Evolutionary conservation across 371 early-diverging fungal species (phyloP), one percentile per base, ranked within the genome.

Genomic region (Syncephalis fuscata): DNA sequence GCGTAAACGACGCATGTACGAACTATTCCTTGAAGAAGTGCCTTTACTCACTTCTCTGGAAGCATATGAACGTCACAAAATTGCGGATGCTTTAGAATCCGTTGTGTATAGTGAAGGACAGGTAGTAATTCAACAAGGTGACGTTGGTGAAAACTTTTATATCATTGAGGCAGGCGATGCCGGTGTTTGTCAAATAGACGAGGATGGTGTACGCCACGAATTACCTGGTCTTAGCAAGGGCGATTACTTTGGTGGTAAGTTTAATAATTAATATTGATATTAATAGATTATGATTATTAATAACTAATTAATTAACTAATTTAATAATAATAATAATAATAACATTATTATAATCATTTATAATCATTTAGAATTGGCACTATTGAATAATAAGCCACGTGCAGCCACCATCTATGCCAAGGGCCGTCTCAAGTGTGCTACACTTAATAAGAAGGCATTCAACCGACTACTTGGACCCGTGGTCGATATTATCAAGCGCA

Each of bases 91-190:
- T 3, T 69, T 94, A 14, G 91, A 94, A 58, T 74, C 82, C 15
- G 77, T 85, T 11, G 68, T 73, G 36, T 92, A 74, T 69, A 70
- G 79, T 40, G 83, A 88, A 55, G 78, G 74, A 44, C 78, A 87
- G 17, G 65, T 76, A 17, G 81, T 94, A 27, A 80, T 94, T 41
- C 67, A 66, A 54, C 92, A 94, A 66, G 95, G 93, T 21, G 91
- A 88, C 55, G 67, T 73, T 23, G 87, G 87, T 43, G 70, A 79
- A 51, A 71, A 71, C 52, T 86, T 86, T 52, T 86, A 83, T 64
- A 78, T 95, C 26, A 87, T 95, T 52, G 96, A 95, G 66, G 67
- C 73, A 48, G 96, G 96, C 19, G 79, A 87, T 48, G 88, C 89
- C 9, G 60, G 67, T 21, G 87, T 92, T 15, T 70, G 74, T 44